These are phyloP conservation scores for Xylariaceae sp. DNA, from an alignment of 2,329 filamentous ascomycete genomes.

Conservation along the genomic window DNA sequence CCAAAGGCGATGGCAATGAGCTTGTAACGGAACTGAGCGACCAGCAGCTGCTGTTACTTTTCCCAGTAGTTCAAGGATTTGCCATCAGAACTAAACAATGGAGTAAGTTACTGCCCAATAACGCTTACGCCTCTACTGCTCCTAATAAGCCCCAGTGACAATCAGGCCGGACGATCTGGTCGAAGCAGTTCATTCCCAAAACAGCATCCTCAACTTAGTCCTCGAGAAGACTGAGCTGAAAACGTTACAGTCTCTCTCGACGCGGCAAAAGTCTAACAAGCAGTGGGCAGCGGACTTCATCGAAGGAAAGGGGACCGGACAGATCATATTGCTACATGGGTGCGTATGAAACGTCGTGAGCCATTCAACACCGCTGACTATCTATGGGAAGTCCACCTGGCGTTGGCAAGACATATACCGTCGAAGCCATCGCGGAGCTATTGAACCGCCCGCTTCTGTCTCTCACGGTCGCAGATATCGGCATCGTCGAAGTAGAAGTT, in stretches of 20 bases:
- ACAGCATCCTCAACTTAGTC: not conserved
- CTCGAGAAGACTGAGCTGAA: slow-evolving; percentile 1
- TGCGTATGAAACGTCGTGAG: slow-evolving; percentile 1
- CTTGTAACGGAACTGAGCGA: slow-evolving; percentile 1
- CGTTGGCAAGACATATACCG: not conserved
- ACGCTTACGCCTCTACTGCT: no score
- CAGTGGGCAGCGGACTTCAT: slow-evolving; percentile 9
- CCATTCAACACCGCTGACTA: not conserved
- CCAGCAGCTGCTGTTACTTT: slow-evolving; percentile 2
- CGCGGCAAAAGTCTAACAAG: slow-evolving; percentile 6
- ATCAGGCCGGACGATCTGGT: slow-evolving; percentile 1
- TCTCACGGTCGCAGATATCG: slow-evolving; percentile 2
- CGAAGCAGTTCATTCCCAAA: not conserved
- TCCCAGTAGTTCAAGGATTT: not conserved
- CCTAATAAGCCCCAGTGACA: not conserved
- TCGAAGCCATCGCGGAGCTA: slow-evolving; percentile 4
- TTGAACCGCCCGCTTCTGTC: not conserved
- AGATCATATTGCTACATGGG: slow-evolving; percentile 14
- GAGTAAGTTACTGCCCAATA: slow-evolving; percentile 1
- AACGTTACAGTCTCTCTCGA: slow-evolving; percentile 5
- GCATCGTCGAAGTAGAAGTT: not conserved
- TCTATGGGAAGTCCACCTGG: no score
- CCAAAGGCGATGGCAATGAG: no score
- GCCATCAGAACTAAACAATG: slow-evolving; percentile 5
- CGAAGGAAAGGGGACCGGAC: slow-evolving; percentile 9